Base-by-base conservation (phyloP, 1,284 basidiomycete genomes). In the Rhodotorula sp. region DNA sequence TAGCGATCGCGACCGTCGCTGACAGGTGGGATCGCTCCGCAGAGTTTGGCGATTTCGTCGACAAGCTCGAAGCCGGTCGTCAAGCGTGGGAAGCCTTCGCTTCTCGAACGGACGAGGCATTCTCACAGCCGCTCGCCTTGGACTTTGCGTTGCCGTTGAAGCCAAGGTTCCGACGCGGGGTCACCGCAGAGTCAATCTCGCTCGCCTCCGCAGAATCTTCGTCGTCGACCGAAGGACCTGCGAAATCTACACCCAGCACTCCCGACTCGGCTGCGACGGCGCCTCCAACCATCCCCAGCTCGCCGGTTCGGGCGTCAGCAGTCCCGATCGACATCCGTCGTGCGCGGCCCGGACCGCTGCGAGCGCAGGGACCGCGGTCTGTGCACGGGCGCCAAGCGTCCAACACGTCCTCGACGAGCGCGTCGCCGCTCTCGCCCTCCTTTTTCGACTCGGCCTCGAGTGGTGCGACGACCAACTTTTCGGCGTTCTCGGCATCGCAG, bases 11-110 rank as follows among this genome's bases (percentile, higher is more conserved):
- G 3, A 12, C 10, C 34, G 3, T 14, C 0, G 54, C 49, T 58
- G 49, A 64, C 59, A n/a, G 6, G 16, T 31, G 29, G 16, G 10
- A 20, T 18, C 5, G 7, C 3, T 14, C 23, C 6, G 29, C 58
- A 76, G 73, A 75, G 23, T 76, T 79, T 56, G 64, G 74, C 61
- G 71, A 72, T 43, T 79, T 78, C 52, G 71, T 73, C 23, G 76
- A 77, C 51, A 72, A 75, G 58, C 71, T 78, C 23, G 70, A 72
- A 14, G 77, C 77, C 15, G 77, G 78, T 4, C 70, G 76, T 7
- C 48, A 62, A 12, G 71, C 73, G 2, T 79, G 78, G 78, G 78
- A 79, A 63, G 71, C 77, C 18, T 76, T 79, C 60, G 69, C 77
- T 31, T 58, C 69, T 1, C 71, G 63, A 26, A 72, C 70, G 8